Percentiles rank a stretch among this genome's conserved stretches.
Conservation (phyloP, 2,329 filamentous ascomycete species). For the Clarireedia monteithiana region DNA sequence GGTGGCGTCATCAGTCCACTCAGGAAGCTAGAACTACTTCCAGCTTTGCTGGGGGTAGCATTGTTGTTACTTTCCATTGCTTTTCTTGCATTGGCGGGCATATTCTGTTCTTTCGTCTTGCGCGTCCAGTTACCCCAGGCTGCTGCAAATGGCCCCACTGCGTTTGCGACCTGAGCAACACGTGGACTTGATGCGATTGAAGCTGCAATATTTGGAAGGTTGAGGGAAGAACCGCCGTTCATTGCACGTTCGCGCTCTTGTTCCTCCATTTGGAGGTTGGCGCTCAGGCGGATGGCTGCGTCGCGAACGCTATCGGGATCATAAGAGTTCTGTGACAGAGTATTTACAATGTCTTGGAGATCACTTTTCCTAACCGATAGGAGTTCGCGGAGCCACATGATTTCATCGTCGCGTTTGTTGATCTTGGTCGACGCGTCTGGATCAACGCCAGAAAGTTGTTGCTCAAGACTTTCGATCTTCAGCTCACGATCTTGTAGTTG, state of each 20-base stretch:
- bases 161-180: conserved; percentile 76
- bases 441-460: conserved; percentile 59
- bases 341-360: conserved; percentile 81
- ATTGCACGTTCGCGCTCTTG: conserved; percentile 85
- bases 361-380: conserved; percentile 86
- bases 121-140: conserved; percentile 89
- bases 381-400: conserved; percentile 88
- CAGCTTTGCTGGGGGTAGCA: conserved; percentile 20
- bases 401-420: conserved; percentile 87
- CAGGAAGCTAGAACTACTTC: conserved; percentile 51
- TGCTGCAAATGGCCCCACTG: conserved; percentile 70
- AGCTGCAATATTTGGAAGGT: conserved; percentile 68
- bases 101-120: conserved; percentile 40
- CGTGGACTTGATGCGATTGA: conserved; percentile 62
- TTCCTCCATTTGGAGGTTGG: conserved; percentile 96
- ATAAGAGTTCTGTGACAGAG: conserved; percentile 66
- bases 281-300: conserved; percentile 84
- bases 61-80: conserved; percentile 14
- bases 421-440: conserved; percentile 75
- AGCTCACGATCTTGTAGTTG: conserved; percentile 91
- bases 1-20: conserved; percentile 87
- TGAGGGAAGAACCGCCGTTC: conserved; percentile 58
- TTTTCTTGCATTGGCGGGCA: conserved; percentile 18
- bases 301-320: conserved; percentile 77
- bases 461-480: conserved; percentile 80